Conservation (phyloP, 2,329 filamentous ascomycete genomes). For the Alternaria brassicicola region DNA sequence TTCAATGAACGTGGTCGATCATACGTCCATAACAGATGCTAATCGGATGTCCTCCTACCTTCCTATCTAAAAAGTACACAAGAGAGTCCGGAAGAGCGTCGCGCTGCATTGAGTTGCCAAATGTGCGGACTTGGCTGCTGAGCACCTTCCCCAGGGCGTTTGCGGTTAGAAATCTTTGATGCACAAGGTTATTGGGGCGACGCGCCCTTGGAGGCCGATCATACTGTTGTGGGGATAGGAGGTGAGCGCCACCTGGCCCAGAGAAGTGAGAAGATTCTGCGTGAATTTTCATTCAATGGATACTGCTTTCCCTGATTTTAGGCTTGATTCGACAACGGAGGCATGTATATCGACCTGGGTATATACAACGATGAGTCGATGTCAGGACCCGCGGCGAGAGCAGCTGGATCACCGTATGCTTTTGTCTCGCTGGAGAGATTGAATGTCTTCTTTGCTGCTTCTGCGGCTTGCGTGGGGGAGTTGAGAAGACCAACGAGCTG, state of each 20-base stretch:
- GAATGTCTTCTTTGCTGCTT: constrained; percentile 50
- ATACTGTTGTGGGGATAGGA: constrained; percentile 25
- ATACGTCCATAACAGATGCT: constrained; percentile 29
- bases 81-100: constrained; percentile 20
- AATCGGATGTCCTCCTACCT: constrained; percentile 24
- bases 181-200: constrained; percentile 46
- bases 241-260: constrained; percentile 47
- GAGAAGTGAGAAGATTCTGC: constrained; percentile 43
- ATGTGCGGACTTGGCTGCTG: constrained; percentile 29
- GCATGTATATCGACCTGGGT: constrained; percentile 63
- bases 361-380: constrained; percentile 55
- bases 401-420: constrained; percentile 52
- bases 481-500: constrained; percentile 56
- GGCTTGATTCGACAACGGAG: constrained; percentile 53
- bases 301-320: constrained; percentile 60
- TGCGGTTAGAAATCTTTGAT: constrained; percentile 49
- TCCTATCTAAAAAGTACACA: constrained; percentile 24
- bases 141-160: constrained; percentile 52
- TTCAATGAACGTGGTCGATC: constrained; percentile 27
- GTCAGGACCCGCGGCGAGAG: constrained; percentile 48
- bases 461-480: constrained; percentile 50
- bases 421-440: constrained; percentile 47
- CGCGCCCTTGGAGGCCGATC: constrained; percentile 55
- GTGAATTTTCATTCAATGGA: constrained; percentile 61
- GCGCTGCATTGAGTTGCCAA: constrained; percentile 14